Conservation (phyloP, 1,139 yeast species). For the Eremothecium cymbalariae region DNA sequence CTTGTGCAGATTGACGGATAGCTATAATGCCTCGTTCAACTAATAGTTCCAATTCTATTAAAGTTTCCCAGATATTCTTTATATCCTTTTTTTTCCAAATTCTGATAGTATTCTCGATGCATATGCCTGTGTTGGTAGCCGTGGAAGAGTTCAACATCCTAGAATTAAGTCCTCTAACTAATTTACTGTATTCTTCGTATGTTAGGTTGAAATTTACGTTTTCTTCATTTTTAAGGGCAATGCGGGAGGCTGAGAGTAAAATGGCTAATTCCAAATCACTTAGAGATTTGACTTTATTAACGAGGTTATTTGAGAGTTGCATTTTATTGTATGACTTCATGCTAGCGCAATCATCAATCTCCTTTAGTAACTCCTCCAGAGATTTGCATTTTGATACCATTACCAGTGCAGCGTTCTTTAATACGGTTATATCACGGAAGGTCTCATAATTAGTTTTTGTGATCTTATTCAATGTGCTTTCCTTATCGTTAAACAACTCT, state of each 20-base stretch:
- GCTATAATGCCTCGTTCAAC: slow-evolving; percentile 28
- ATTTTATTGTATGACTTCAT: slow-evolving; percentile 24
- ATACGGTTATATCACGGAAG: slow-evolving; percentile 47
- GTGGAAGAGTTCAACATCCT: slow-evolving; percentile 36
- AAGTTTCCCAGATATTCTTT: slow-evolving; percentile 48
- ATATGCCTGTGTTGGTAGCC: slow-evolving; percentile 32
- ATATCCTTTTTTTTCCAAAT: slow-evolving; percentile 44
- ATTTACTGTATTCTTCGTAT: slow-evolving; percentile 62
- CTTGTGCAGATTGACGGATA: slow-evolving; percentile 27
- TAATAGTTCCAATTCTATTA: slow-evolving; percentile 24
- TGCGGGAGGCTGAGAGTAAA: slow-evolving; percentile 66
- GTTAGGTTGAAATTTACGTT: slow-evolving; percentile 68
- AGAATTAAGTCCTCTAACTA: slow-evolving; percentile 44
- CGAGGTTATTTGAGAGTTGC: slow-evolving; percentile 22
- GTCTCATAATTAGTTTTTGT: slow-evolving; percentile 49
- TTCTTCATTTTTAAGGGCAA: slow-evolving; percentile 50
- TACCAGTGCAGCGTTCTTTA: slow-evolving; percentile 47
- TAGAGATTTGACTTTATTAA: slow-evolving; percentile 36
- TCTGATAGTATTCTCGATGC: slow-evolving; percentile 37
- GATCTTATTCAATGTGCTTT: slow-evolving; percentile 32
- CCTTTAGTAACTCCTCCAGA: slow-evolving; percentile 13
- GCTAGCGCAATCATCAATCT: slow-evolving; percentile 14
- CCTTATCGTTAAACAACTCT: slow-evolving; percentile 23
- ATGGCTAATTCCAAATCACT: slow-evolving; percentile 65
- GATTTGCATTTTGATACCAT: slow-evolving; percentile 26